Percentiles rank a stretch among this genome's conserved stretches.
These are phyloP conservation scores for Pezicula radicicola DNA, from an alignment of 2,329 filamentous ascomycete genomes.

Conservation along the genomic window DNA sequence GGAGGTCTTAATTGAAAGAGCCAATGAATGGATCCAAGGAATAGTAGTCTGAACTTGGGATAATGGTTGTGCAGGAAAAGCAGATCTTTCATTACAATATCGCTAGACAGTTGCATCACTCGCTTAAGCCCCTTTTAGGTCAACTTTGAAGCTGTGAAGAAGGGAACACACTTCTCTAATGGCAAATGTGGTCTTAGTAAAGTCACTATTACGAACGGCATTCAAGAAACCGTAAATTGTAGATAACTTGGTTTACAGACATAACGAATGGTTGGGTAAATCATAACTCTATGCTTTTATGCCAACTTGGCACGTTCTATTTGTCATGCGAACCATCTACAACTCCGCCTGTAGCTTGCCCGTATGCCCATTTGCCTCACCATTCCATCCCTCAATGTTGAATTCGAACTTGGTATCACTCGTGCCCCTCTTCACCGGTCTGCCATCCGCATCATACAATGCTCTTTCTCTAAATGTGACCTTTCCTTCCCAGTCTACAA, in stretches of 20 bases:
- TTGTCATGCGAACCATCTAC: slow-evolving; percentile 7
- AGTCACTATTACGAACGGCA: too few relatives aligned
- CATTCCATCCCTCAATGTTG: slow-evolving; percentile 45
- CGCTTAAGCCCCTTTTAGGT: too few relatives aligned
- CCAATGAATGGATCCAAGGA: too few relatives aligned
- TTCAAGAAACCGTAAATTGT: neutral
- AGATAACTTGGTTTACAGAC: neutral
- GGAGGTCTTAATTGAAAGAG: too few relatives aligned
- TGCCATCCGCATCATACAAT: slow-evolving; percentile 56
- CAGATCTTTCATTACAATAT: too few relatives aligned
- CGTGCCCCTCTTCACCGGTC: slow-evolving; percentile 47
- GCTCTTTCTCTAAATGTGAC: slow-evolving; percentile 58
- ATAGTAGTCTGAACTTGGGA: too few relatives aligned
- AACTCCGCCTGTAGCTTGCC: slow-evolving; percentile 10
- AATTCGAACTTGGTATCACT: slow-evolving; percentile 56
- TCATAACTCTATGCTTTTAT: neutral
- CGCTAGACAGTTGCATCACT: too few relatives aligned
- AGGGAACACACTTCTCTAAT: too few relatives aligned
- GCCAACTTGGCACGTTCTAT: neutral
- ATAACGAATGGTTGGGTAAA: neutral
- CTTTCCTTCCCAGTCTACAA: slow-evolving; percentile 62
- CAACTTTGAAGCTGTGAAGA: too few relatives aligned
- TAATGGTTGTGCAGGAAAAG: too few relatives aligned
- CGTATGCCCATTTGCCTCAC: slow-evolving; percentile 22
- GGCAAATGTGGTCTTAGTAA: neutral